These are phyloP conservation scores for Microsporum canis DNA, from an alignment of 2,329 filamentous ascomycete genomes.

Conservation along the genomic window DNA sequence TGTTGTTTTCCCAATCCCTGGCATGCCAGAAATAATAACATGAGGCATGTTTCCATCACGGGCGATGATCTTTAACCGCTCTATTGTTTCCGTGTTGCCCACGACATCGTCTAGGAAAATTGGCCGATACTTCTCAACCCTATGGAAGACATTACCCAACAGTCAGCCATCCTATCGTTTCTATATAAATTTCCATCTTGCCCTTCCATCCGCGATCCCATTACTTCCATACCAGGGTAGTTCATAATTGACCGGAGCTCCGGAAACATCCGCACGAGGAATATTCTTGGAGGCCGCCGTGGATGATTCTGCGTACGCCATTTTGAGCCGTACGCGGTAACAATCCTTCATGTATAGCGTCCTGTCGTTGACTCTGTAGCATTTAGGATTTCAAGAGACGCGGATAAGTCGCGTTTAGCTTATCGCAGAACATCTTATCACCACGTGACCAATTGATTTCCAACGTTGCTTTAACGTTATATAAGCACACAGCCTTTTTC, in stretches of 20 bases:
- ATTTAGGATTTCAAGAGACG: background rate
- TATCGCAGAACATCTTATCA: background rate
- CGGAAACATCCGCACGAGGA: constrained; percentile 30
- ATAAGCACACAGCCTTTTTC: no score
- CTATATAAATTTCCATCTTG: background rate
- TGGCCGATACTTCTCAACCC: constrained; percentile 97
- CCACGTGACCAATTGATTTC: background rate
- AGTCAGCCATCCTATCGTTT: background rate
- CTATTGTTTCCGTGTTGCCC: constrained; percentile 94
- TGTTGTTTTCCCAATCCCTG: constrained; percentile 96
- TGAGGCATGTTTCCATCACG: constrained; percentile 99
- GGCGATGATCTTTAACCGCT: constrained; percentile 93
- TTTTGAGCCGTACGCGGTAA: constrained; percentile 14
- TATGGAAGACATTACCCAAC: constrained; percentile 29
- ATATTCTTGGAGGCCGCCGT: constrained; percentile 33
- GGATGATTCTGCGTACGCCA: constrained; percentile 40
- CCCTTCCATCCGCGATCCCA: background rate
- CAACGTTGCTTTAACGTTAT: no score
- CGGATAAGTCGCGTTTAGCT: background rate
- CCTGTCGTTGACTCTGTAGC: background rate
- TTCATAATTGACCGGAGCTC: constrained; percentile 36
- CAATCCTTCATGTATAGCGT: background rate
- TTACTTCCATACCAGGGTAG: constrained; percentile 38
- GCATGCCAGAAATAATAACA: constrained; percentile 98
- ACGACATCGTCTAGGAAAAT: constrained; percentile 94